These are phyloP conservation scores for Nakazawaea ernobii DNA, from an alignment of 805 yeast genomes.

Conservation along the genomic window DNA sequence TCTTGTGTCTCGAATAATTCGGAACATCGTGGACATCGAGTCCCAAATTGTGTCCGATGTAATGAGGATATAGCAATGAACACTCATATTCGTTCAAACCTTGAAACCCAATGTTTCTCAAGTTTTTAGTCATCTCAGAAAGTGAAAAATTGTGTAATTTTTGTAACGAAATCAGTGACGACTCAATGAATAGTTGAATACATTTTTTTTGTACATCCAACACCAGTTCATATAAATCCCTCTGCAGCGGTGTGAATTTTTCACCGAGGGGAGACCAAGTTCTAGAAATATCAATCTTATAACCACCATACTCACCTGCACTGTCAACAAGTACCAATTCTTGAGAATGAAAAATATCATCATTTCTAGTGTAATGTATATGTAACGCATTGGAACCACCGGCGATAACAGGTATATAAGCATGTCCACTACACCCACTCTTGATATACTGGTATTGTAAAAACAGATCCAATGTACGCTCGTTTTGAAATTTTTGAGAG, in stretches of 20 bases:
- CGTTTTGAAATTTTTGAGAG: constrained; percentile 59
- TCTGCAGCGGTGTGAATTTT: constrained; percentile 68
- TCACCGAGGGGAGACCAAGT: constrained; percentile 86
- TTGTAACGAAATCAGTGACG: constrained; percentile 49
- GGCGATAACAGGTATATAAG: constrained; percentile 95
- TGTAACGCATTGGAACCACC: constrained; percentile 86
- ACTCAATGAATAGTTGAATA: constrained; percentile 60
- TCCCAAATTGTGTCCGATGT: constrained; percentile 93
- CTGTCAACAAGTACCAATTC: constrained; percentile 93
- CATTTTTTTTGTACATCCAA: constrained; percentile 75
- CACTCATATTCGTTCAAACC: constrained; percentile 45
- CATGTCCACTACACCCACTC: constrained; percentile 86
- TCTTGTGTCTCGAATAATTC: constrained; percentile 46
- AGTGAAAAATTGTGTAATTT: constrained; percentile 75
- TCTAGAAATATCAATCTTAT: constrained; percentile 92
- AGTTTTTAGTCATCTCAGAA: constrained; percentile 49
- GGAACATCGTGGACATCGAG: constrained; percentile 87
- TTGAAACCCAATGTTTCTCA: constrained; percentile 67
- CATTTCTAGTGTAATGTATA: constrained; percentile 91
- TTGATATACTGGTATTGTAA: constrained; percentile 76
- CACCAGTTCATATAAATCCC: constrained; percentile 84
- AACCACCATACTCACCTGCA: constrained; percentile 90
- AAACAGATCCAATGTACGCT: constrained; percentile 72
- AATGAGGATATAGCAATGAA: constrained; percentile 78
- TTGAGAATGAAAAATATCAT: constrained; percentile 67